Conservation (phyloP, 768 basidiomycete genomes). For the Tremella fuciformis region DNA sequence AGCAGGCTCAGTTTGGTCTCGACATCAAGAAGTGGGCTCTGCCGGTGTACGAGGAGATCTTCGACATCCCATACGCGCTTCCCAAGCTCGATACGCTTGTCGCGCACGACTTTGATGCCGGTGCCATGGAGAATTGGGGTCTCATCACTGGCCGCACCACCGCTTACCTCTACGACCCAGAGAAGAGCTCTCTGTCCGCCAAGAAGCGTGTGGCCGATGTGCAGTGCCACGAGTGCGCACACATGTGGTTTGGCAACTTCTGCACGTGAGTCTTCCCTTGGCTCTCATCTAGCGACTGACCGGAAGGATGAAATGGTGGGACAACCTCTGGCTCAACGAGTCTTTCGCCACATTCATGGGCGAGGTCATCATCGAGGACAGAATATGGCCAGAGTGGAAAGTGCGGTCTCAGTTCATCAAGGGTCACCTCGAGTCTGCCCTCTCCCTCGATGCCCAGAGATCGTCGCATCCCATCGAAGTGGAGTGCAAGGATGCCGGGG, state of each 20-base stretch:
- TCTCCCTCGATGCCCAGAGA: slow-evolving; percentile 74
- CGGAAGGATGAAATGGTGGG: slow-evolving; percentile 60
- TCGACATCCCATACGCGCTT: slow-evolving; percentile 86
- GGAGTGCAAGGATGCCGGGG: slow-evolving; percentile 77
- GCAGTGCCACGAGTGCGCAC: slow-evolving; percentile 69
- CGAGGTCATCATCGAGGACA: slow-evolving; percentile 76
- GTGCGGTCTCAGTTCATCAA: slow-evolving; percentile 77
- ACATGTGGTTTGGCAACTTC: slow-evolving; percentile 78
- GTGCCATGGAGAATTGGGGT: slow-evolving; percentile 74
- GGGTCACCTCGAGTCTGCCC: slow-evolving; percentile 70
- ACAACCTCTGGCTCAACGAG: slow-evolving; percentile 53
- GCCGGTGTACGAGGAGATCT: slow-evolving; percentile 87
- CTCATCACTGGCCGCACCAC: slow-evolving; percentile 84
- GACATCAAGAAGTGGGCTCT: slow-evolving; percentile 77
- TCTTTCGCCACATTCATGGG: slow-evolving; percentile 92
- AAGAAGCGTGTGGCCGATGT: slow-evolving; percentile 75
- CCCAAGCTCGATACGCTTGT: slow-evolving; percentile 90
- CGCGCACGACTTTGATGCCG: slow-evolving; percentile 85
- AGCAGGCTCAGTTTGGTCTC: slow-evolving; percentile 78
- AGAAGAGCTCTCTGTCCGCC: slow-evolving; percentile 66
- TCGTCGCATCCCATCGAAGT: slow-evolving; percentile 94
- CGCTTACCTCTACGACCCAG: slow-evolving; percentile 74
- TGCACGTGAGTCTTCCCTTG: slow-evolving; percentile 57
- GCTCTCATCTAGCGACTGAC: neutral
- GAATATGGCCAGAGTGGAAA: slow-evolving; percentile 72